Conservation (phyloP, 202 grass and related monocot genomes). For the Schoenoplectus tabernaemontani region DNA sequence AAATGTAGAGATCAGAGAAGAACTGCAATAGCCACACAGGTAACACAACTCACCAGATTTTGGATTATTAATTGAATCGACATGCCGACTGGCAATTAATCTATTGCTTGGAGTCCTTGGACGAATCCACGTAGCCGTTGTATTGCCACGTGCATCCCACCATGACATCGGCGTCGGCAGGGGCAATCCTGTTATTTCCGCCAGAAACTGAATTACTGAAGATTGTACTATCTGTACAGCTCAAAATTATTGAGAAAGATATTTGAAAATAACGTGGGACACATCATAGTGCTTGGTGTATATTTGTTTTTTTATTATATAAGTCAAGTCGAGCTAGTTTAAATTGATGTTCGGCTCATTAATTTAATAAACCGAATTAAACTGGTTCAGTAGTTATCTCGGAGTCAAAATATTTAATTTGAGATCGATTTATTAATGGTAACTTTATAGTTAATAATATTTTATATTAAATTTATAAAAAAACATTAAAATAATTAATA, state of each 20-base stretch:
- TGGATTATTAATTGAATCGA: background rate
- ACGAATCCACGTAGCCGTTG: background rate
- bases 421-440: too few relatives aligned
- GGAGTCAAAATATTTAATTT: too few relatives aligned
- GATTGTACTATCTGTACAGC: background rate
- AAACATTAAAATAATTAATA: too few relatives aligned
- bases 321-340: too few relatives aligned
- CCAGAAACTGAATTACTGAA: background rate
- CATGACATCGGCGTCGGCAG: background rate
- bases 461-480: too few relatives aligned
- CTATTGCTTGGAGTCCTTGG: too few relatives aligned
- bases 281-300: too few relatives aligned
- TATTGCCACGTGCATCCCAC: background rate
- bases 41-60: background rate
- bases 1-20: background rate
- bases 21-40: background rate
- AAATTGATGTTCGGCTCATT: too few relatives aligned
- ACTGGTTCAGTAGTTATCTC: too few relatives aligned
- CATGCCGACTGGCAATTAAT: slow-evolving; percentile 1
- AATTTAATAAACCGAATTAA: too few relatives aligned
- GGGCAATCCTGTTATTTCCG: background rate
- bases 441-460: too few relatives aligned
- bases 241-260: background rate
- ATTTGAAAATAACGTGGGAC: background rate
- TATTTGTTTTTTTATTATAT: too few relatives aligned